These are phyloP conservation scores for Pelagomonas calceolata DNA, from an alignment of 108 stramenopile species.

Conservation along the genomic window DNA sequence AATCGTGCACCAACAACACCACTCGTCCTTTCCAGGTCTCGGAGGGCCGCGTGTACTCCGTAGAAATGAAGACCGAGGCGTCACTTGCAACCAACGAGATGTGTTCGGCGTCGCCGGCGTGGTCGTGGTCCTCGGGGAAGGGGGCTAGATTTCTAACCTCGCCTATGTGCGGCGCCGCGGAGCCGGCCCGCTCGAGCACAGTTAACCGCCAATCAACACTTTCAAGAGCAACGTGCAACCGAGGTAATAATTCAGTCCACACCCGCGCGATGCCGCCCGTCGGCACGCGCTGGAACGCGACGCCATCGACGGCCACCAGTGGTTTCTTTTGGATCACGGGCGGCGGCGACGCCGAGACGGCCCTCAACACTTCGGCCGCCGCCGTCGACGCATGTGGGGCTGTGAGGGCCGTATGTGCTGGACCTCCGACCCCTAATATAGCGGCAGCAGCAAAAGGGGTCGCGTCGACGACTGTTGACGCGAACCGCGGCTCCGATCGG, in stretches of 20 bases:
- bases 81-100: conserved; percentile 1
- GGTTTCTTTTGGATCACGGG: conserved; percentile 5
- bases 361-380: neutral
- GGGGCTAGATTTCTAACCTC: neutral
- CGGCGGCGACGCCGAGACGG: too few relatives aligned
- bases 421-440: neutral
- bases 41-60: conserved; percentile 12
- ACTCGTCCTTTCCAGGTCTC: neutral
- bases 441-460: conserved; percentile 3
- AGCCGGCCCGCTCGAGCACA: neutral
- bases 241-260: conserved; percentile 10
- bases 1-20: conserved; percentile 19
- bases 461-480: conserved; percentile 9
- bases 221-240: too few relatives aligned
- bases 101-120: conserved; percentile 1
- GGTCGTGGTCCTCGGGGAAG: conserved; percentile 7
- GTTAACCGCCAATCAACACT: neutral
- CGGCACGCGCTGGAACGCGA: conserved; percentile 23
- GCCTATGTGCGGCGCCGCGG: neutral
- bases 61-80: conserved; percentile 7
- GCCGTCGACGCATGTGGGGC: neutral
- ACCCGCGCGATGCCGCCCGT: conserved; percentile 15
- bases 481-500: conserved; percentile 9
- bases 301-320: conserved; percentile 29
- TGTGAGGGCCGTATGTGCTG: too few relatives aligned